Conservation (phyloP, 139 green algal species). For the Micromonas pusilla region DNA sequence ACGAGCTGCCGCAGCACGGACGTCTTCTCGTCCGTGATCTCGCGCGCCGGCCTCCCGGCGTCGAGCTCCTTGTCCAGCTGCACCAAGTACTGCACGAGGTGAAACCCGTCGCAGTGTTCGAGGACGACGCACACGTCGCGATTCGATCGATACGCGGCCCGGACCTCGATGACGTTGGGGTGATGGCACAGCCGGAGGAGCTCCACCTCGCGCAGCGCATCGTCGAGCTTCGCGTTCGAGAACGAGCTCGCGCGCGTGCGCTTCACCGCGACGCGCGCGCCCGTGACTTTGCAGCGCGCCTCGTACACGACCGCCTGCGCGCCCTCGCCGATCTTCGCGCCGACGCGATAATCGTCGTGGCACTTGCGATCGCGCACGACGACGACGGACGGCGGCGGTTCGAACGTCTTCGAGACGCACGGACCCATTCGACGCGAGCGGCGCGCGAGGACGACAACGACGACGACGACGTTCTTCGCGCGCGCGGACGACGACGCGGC, state of each 20-base stretch:
- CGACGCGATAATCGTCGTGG: neutral
- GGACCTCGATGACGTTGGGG: slow-evolving; percentile 5
- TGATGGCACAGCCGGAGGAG: neutral
- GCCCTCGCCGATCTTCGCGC: neutral
- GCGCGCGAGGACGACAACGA: too few relatives aligned
- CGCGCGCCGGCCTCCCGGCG: neutral
- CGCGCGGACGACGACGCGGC: too few relatives aligned
- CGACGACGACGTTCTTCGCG: too few relatives aligned
- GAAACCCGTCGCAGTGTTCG: neutral
- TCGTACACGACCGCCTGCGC: neutral
- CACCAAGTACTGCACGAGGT: slow-evolving; percentile 1
- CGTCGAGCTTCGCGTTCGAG: neutral
- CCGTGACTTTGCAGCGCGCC: neutral
- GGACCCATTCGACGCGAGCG: too few relatives aligned
- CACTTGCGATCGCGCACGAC: neutral
- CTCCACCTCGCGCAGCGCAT: slow-evolving; percentile 9
- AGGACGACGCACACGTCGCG: slow-evolving; percentile 7
- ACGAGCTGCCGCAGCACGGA: slow-evolving; percentile 11
- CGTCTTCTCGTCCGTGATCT: neutral
- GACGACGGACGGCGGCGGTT: too few relatives aligned
- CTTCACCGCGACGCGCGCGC: neutral
- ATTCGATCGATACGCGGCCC: slow-evolving; percentile 10
- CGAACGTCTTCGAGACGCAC: too few relatives aligned
- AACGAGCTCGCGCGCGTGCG: neutral
- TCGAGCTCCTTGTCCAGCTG: neutral